Base-by-base conservation (phyloP, 805 yeast genomes). In the Metschnikowia shivogae region DNA sequence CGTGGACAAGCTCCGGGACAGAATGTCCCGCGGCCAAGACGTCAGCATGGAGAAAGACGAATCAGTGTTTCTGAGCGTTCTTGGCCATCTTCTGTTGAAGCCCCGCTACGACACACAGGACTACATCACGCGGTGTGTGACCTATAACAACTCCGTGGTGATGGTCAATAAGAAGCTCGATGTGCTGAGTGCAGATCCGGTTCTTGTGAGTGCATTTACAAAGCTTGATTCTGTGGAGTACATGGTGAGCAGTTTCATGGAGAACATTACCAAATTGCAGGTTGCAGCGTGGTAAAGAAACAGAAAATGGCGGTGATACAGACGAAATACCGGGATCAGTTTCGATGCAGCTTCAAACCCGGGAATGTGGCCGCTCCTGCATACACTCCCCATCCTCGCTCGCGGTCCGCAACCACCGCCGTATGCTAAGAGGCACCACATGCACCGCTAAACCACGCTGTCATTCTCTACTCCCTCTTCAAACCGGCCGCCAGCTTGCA, bases 101-200 rank as follows among this genome's bases (percentile, higher is more conserved):
- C 67, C 62, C 6, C 64, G 55, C 42, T 51, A 57, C 36, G 61
- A 56, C 27, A 69, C 83, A 19, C 63, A 70, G 38, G 81, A 78
- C 53, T 61, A 77, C 58, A 67, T 84, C 40, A 81, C 84, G 13
- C 74, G 83, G 48, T 79, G 86, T 44, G 64, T 82, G 12, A 83
- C 89, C 0, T 84, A 76, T 59, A 66, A 76, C 46, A 67, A 70
- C 34, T 70, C 66, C 52, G 88, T 83, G 36, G 89, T 83, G 22
- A 78, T 80, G 56, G 80, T 83, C 22, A 64, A 68, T 48, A 82
- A 77, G 47, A 80, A 78, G 45, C 64, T 81, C 19, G 80, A 79
- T 47, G 80, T 82, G 3, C 73, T 80, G 24, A 76, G 84, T 3
- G 81, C 85, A 20, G 92, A 85, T 55, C 90, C 90, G 2, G 72